Evolutionary conservation across 2,329 filamentous ascomycete species (phyloP).

Genomic region (Diaporthe ilicicola): DNA sequence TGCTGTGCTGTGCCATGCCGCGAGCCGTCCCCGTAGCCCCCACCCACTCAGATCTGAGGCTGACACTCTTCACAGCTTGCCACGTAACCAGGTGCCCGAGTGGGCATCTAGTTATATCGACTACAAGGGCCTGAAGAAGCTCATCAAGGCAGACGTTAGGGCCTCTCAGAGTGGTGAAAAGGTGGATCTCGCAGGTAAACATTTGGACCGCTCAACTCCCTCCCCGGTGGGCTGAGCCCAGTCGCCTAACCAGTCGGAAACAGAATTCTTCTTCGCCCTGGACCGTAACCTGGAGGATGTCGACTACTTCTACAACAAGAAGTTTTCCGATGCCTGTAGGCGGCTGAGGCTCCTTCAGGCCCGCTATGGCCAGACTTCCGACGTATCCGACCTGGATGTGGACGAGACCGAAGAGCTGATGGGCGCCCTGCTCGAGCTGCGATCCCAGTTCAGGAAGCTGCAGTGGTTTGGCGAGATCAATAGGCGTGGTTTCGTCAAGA

Average conservation of each 20-base stretch:
- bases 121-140: slow-evolving; percentile 92
- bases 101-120: slow-evolving; percentile 88
- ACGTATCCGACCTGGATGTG: slow-evolving; percentile 78
- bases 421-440: slow-evolving; percentile 86
- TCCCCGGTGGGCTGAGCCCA: slow-evolving; percentile 39
- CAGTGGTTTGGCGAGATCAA: slow-evolving; percentile 99
- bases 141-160: slow-evolving; percentile 82
- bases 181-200: slow-evolving; percentile 89
- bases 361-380: slow-evolving; percentile 80
- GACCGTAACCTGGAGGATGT: slow-evolving; percentile 98
- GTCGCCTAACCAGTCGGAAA: slow-evolving; percentile 47
- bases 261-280: slow-evolving; percentile 96
- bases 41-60: neutral
- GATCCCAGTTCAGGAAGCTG: slow-evolving; percentile 86
- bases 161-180: slow-evolving; percentile 73
- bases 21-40: too few relatives aligned
- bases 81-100: slow-evolving; percentile 85
- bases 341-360: slow-evolving; percentile 87
- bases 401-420: slow-evolving; percentile 93
- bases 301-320: slow-evolving; percentile 96
- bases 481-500: slow-evolving; percentile 93
- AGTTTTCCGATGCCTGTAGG: slow-evolving; percentile 84
- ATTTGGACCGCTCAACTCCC: slow-evolving; percentile 36
- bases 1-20: slow-evolving; percentile 12
- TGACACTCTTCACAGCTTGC: slow-evolving; percentile 52